Base-by-base conservation (phyloP, 805 yeast genomes). In the Kuraishia piskuri region DNA sequence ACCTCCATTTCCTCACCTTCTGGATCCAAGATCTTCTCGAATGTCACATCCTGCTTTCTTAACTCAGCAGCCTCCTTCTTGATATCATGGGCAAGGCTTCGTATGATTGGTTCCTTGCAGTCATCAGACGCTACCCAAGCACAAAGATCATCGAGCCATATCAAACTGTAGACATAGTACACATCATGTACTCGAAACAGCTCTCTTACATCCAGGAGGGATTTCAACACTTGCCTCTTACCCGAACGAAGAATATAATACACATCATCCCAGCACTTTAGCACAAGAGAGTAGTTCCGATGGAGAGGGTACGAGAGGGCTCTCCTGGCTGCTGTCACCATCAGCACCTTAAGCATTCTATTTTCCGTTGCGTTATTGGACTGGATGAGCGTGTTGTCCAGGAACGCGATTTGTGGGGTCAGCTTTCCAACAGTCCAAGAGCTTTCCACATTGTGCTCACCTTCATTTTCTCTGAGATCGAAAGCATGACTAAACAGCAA, bases 351-450 rank as follows among this genome's bases (percentile, higher is more conserved):
- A 40, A 92, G 72, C 26, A 79, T 62, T 54, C 59, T 61, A 2
- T 50, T 61, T 52, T 67, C 72, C 8, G 69, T 63, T 22, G 56
- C 46, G 51, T 69, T 68, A 25, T 65, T 65, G 10, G 69, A 61
- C 54, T 63, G 66, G 17, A 77, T 63, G 24, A 86, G 58, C 58
- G 77, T 81, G 17, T 79, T 69, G 64, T 90, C 98, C 31, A 94
- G 69, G 58, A 76, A 82, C 7, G 90, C 66, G 44, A 92, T 68
- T 61, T 89, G 94, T 1, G 98, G 96, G 0, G 83, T 71, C 22
- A 94, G 61, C 59, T 86, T 90, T 1, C 99, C 99, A 3, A 94
- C 78, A 0, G 92, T 84, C 99, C 99, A 94, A 0, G 95, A 89
- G 54, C 96, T 86, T 67, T 94, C 99, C 3, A 88, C 82, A 19